Conservation (phyloP, 768 basidiomycete species). For the Dacryopinax spathularia region DNA sequence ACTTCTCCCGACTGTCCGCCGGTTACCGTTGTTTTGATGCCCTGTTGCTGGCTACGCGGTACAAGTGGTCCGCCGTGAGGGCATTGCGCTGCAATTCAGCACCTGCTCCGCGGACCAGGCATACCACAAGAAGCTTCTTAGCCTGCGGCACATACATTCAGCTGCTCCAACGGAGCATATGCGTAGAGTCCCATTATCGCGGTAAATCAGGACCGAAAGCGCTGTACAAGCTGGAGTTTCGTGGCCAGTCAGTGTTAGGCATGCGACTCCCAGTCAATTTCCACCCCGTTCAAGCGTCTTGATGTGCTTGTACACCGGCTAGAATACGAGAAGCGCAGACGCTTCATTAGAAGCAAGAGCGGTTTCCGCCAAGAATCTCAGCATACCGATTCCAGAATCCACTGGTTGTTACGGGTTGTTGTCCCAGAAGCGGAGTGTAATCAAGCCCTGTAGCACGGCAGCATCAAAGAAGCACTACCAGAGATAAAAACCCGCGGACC, state of each 20-base stretch:
- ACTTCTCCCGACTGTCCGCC: not conserved
- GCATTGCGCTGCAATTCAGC: not conserved
- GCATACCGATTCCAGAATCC: not conserved
- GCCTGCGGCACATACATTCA: not conserved
- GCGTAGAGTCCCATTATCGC: too few relatives aligned
- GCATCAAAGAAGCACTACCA: not conserved
- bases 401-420: not conserved
- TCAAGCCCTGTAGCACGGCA: not conserved
- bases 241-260: too few relatives aligned
- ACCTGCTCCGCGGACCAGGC: slow-evolving; percentile 3
- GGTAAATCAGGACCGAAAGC: too few relatives aligned
- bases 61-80: not conserved
- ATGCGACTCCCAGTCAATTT: too few relatives aligned
- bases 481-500: too few relatives aligned
- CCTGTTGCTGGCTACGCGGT: not conserved
- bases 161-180: not conserved
- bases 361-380: not conserved
- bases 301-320: too few relatives aligned
- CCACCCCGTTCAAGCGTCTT: too few relatives aligned
- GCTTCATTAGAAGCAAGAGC: not conserved
- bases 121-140: not conserved
- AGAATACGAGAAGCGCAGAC: not conserved
- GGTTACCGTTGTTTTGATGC: not conserved
- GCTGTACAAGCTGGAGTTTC: too few relatives aligned
- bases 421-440: not conserved